Conservation (phyloP, 176 grass and related monocot genomes). For the Musa schizocarpa region DNA sequence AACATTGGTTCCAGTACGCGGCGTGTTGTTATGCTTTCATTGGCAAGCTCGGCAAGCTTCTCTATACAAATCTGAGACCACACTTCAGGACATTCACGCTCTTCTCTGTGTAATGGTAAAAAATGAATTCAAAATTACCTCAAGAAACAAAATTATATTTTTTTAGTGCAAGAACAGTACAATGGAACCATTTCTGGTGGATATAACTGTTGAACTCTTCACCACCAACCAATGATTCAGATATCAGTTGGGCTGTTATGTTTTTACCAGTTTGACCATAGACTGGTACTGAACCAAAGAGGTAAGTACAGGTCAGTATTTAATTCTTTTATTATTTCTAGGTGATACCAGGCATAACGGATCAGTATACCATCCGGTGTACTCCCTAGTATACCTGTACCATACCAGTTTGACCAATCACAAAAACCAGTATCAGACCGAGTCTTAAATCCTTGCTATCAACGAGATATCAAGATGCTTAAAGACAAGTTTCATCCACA, state of each 20-base stretch:
- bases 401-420: too few species aligned
- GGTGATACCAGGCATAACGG: too few species aligned
- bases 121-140: neutral
- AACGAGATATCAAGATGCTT: neutral
- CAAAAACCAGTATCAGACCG: too few species aligned
- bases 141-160: neutral
- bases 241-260: too few species aligned
- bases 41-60: conserved; percentile 81
- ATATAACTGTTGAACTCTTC: neutral
- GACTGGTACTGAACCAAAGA: too few species aligned
- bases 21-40: conserved; percentile 86
- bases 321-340: too few species aligned
- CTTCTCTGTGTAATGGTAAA: conserved; percentile 46
- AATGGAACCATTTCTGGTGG: neutral
- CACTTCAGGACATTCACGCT: conserved; percentile 64
- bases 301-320: too few species aligned
- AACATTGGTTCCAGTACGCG: conserved; percentile 79
- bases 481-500: neutral
- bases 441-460: too few species aligned
- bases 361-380: too few species aligned
- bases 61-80: conserved; percentile 82
- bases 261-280: too few species aligned
- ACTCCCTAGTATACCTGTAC: too few species aligned
- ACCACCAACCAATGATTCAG: too few species aligned
- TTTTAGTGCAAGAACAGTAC: neutral